Base-by-base conservation (phyloP, 805 yeast genomes). In the Metschnikowia dekortorum region DNA sequence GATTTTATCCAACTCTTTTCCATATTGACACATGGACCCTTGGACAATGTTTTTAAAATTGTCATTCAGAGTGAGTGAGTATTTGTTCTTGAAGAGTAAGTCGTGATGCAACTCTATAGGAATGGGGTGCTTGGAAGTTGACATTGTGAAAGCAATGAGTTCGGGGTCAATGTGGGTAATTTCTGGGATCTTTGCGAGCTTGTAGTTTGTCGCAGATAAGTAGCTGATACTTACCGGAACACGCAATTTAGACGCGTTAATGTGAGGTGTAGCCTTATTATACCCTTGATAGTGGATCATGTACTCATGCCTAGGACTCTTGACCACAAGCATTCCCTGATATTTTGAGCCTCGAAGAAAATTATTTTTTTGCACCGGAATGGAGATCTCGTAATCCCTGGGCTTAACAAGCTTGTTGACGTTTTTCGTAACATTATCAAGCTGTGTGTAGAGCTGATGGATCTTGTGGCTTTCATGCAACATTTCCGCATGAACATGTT, bases 71-170 rank as follows among this genome's bases (percentile, higher is more conserved):
- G 11, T 38, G 13, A 46, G 32, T 33, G 47, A 34, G 8, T 47
- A 47, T 45, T 47, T 39, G 54, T 71, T 69, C 36, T 63, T 63
- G 55, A 69, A 72, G 3, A 67, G 44, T 64, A 68, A 64, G 48
- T 69, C 75, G 22, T 65, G 67, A 42, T 67, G 65, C 39, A 71
- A 49, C 10, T 67, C 71, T 4, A 69, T 56, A 0, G 75, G 76
- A 14, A 71, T 65, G 0, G 72, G 71, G 16, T 63, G 39, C 22
- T 56, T 54, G 47, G 64, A 63, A 2, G 74, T 63, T 50, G 65
- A 66, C 29, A 69, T 51, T 0, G 72, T 66, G 38, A 66, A 52
- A 4, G 63, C 64, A 2, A 65, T 60, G 37, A 72, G 52, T 36
- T 71, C 74, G 7, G 65, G 69, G 1, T 62, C 47, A 1, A 72